Percentiles rank a stretch among this genome's conserved stretches.
phyloP scores from a whole-genome alignment of 1,139 yeast species.

The Saccharomyces hybrid region DNA sequence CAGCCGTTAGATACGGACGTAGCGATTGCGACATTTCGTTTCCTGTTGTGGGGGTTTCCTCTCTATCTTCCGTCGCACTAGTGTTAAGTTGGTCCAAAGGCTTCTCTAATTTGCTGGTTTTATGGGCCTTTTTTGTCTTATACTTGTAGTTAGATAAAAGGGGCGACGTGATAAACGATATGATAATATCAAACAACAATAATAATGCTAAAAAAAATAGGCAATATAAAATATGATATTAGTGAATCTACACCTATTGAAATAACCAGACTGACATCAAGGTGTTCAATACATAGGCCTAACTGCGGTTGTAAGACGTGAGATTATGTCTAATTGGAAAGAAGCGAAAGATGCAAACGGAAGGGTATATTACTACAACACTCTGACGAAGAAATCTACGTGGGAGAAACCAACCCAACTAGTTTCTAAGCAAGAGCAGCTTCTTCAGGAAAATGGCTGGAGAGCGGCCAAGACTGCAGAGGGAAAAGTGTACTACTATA shows the following conservation, averaged over 20 bases:
- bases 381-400: slow-evolving; percentile 58
- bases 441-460: slow-evolving; percentile 48
- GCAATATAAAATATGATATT: too few species aligned
- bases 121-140: not conserved
- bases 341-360: slow-evolving; percentile 59
- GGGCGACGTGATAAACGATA: slow-evolving; percentile 3
- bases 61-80: not conserved
- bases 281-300: not conserved
- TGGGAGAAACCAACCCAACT: slow-evolving; percentile 71
- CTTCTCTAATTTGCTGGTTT: not conserved
- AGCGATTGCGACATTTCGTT: slow-evolving; percentile 70
- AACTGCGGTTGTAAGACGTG: not conserved
- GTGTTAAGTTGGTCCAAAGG: not conserved
- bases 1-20: slow-evolving; percentile 91
- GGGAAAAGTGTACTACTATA: slow-evolving; percentile 67
- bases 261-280: not conserved
- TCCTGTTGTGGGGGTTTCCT: too few species aligned
- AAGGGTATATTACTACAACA: slow-evolving; percentile 62
- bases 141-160: not conserved
- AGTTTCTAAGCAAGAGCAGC: not conserved
- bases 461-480: slow-evolving; percentile 56
- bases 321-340: slow-evolving; percentile 48
- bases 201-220: not conserved
- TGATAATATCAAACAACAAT: not conserved
- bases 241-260: not conserved